Percentiles rank a stretch among this genome's conserved stretches.
These are phyloP conservation scores for Nemania sp. DNA, from an alignment of 2,329 filamentous ascomycete genomes.

Conservation along the genomic window DNA sequence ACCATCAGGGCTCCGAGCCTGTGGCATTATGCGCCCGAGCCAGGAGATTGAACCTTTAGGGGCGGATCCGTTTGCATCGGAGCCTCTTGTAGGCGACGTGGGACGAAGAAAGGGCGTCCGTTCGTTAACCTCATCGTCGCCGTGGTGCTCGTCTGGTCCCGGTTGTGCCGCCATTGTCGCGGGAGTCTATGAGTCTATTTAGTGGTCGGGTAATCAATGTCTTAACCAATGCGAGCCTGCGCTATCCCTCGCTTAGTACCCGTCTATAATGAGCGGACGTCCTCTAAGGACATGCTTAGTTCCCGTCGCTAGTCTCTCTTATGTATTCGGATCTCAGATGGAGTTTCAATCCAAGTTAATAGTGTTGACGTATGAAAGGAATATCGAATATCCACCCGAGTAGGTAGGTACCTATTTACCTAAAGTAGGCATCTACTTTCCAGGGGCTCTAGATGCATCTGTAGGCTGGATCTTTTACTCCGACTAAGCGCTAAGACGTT, in stretches of 20 bases:
- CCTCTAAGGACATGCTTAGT: conserved; percentile 5
- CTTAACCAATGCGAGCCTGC: background rate
- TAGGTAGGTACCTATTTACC: too few species aligned
- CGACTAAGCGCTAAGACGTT: conserved; percentile 14
- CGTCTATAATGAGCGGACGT: conserved; percentile 10
- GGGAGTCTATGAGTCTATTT: background rate
- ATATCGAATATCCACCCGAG: too few species aligned
- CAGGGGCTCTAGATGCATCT: too few species aligned
- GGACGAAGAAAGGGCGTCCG: conserved; percentile 30
- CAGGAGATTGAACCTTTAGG: conserved; percentile 17
- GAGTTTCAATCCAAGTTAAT: too few species aligned
- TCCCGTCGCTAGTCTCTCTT: too few species aligned
- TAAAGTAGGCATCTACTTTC: too few species aligned
- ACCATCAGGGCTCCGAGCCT: conserved; percentile 23
- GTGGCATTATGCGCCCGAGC: conserved; percentile 15
- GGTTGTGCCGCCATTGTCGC: conserved; percentile 27
- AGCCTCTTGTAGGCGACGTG: background rate
- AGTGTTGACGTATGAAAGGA: too few species aligned
- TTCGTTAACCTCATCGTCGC: conserved; percentile 30
- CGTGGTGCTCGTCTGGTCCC: conserved; percentile 5
- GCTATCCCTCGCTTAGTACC: background rate
- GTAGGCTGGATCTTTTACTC: background rate
- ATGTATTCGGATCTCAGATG: too few species aligned
- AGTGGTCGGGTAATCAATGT: background rate
- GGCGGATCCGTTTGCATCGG: background rate